Base-by-base conservation (phyloP, 306 rosid genomes). In the Vigna hirtella region DNA sequence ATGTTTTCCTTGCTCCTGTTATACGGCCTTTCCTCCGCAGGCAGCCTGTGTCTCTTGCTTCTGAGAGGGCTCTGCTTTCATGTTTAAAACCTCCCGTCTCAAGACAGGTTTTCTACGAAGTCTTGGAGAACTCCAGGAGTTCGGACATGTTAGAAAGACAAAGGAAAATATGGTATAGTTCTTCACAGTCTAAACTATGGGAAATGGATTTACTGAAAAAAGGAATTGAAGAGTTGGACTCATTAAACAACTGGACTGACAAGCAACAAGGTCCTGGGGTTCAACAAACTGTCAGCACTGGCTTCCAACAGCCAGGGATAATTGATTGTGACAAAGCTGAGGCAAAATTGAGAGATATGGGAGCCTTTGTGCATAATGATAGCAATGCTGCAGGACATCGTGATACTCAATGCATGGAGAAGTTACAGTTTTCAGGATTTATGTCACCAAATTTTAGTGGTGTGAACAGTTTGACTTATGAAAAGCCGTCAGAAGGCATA, bases 71-170 rank as follows among this genome's bases (percentile, higher is more conserved):
- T 86, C 89, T 95, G 52, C 81, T 93, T 81, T 87, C 87, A 5
- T 95, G 97, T 80, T 82, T 95, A 73, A 95, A 93, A 74, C 89
- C 94, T 79, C 99, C 98, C 15, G 94, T 89, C 70, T 84, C 97
- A 30, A 88, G 95, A 81, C 90, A 88, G 85, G 83, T 81, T 58
- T 95, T 89, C 71, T 88, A 84, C 82, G 89, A 95, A 84, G 81
- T 89, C 83, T 87, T 95, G 83, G 96, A 93, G 86, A 91, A 87
- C 74, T 91, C 98, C 22, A 93, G 92, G 88, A 93, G 99, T 82
- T 93, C 98, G 9, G 98, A 89, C 82, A 93, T 95, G 99, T 81
- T 95, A 79, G 97, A 93, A 84, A 89, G 99, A 83, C 99, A 92
- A 53, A 93, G 99, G 84, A 95, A 88, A 88, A 93, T 95, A 85